Conservation (phyloP, 495 filamentous ascomycete species). For the Parachaetomium inaequale region DNA sequence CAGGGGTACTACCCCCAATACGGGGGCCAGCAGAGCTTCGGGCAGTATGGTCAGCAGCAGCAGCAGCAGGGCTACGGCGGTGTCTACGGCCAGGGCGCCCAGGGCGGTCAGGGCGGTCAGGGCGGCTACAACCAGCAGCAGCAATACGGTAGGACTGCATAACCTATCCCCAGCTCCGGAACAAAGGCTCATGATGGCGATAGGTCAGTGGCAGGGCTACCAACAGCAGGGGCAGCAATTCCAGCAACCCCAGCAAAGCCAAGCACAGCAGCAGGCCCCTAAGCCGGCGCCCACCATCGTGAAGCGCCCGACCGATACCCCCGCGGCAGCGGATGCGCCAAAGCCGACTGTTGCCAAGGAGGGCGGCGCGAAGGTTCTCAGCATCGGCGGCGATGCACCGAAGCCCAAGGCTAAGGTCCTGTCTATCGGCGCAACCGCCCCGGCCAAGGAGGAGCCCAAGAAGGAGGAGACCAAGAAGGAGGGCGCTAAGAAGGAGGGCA, state of each 20-base stretch:
- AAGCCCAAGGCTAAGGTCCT: constrained; percentile 64
- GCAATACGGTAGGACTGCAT: constrained; percentile 49
- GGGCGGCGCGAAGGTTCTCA: constrained; percentile 50
- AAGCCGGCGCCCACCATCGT: constrained; percentile 62
- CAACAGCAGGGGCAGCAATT: constrained; percentile 54
- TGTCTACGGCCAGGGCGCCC: constrained; percentile 40
- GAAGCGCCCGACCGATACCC: constrained; percentile 55
- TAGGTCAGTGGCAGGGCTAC: constrained; percentile 42
- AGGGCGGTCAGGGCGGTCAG: neutral
- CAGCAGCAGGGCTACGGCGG: constrained; percentile 48
- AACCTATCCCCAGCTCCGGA: constrained; percentile 19
- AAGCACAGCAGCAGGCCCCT: constrained; percentile 43
- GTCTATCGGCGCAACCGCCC: constrained; percentile 56
- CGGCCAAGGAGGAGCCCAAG: constrained; percentile 32
- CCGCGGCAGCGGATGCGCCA: constrained; percentile 42
- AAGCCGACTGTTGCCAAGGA: constrained; percentile 48
- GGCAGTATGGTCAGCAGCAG: constrained; percentile 45
- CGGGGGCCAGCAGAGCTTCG: constrained; percentile 46
- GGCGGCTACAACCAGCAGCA: constrained; percentile 58
- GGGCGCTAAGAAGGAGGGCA: constrained; percentile 36
- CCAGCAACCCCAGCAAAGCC: constrained; percentile 49
- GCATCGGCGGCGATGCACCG: constrained; percentile 45
- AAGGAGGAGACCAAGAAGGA: constrained; percentile 45
- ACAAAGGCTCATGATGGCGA: constrained; percentile 31
- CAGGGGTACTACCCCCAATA: constrained; percentile 58